Evolutionary conservation across 2,329 filamentous ascomycete species (phyloP).

Genomic region (Phialophora chinensis): DNA sequence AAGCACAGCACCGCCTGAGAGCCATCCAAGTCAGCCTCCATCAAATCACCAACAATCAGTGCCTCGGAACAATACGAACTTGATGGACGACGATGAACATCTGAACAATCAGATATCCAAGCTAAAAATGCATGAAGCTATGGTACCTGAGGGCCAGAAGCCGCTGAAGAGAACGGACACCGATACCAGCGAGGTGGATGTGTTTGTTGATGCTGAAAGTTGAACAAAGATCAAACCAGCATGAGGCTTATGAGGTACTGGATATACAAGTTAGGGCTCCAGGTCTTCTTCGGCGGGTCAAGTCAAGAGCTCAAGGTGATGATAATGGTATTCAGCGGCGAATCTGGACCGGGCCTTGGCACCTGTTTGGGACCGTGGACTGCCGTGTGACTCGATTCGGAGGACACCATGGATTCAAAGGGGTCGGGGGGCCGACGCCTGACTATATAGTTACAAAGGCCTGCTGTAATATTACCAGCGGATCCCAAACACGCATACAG

Average conservation of each 20-base stretch:
- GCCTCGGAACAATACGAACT: conserved; percentile 17
- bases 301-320: background rate
- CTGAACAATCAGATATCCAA: conserved; percentile 36
- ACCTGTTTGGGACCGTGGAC: too few species aligned
- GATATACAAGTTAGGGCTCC: background rate
- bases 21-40: conserved; percentile 19
- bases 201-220: conserved; percentile 52
- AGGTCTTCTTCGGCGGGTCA: background rate
- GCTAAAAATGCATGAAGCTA: conserved; percentile 39
- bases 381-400: too few species aligned
- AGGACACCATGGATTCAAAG: too few species aligned
- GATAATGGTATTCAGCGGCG: background rate
- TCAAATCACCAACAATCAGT: conserved; percentile 29
- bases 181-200: conserved; percentile 47
- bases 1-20: conserved; percentile 35
- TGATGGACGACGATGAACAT: conserved; percentile 38
- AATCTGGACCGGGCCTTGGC: too few species aligned
- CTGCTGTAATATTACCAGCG: too few species aligned
- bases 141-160: conserved; percentile 35
- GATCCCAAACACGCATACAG: too few species aligned
- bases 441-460: too few species aligned
- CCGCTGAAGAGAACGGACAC: conserved; percentile 49
- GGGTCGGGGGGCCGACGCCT: too few species aligned
- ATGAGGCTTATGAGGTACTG: conserved; percentile 14
- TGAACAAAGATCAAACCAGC: conserved; percentile 11